Percentiles rank a stretch among this genome's conserved stretches.
Evolutionary conservation across 1,284 basidiomycete genomes (phyloP).

Genomic region (Sanghuangporus weigelae): DNA sequence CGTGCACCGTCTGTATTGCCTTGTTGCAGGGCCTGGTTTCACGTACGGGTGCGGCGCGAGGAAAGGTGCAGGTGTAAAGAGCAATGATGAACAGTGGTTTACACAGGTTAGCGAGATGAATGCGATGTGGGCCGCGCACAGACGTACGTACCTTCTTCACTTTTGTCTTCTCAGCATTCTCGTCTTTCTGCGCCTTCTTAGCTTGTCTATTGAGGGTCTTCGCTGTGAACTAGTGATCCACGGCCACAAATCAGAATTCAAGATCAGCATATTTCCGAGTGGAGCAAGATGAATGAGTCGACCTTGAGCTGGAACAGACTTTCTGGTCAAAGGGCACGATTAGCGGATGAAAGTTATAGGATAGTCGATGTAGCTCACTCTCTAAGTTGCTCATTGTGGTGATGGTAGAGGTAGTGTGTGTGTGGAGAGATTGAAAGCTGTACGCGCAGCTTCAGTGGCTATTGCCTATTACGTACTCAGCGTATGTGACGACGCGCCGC

Average conservation of each 20-base stretch:
- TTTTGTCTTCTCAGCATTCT: constrained; percentile 77
- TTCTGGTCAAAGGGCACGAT: constrained; percentile 50
- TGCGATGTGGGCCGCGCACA: not conserved
- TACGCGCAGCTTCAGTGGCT: not conserved
- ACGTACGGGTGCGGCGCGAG: not conserved
- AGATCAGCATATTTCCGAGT: not conserved
- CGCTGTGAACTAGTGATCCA: constrained; percentile 76
- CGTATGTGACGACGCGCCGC: not conserved
- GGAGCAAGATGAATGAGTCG: constrained; percentile 20
- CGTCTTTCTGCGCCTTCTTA: constrained; percentile 94
- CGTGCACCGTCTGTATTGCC: constrained; percentile 97
- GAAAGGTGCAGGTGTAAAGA: not conserved
- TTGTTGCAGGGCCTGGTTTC: constrained; percentile 83
- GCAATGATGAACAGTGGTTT: not conserved
- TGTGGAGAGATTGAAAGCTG: not conserved
- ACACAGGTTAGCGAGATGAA: not conserved
- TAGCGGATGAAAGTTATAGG: not conserved
- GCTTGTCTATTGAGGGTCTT: constrained; percentile 90
- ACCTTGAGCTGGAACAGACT: constrained; percentile 95
- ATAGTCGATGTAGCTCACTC: constrained; percentile 50
- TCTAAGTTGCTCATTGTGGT: constrained; percentile 80
- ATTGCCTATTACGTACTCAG: no score
- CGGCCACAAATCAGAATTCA: not conserved
- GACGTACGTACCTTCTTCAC: constrained; percentile 74
- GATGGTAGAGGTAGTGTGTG: not conserved